Percentiles rank a stretch among this genome's conserved stretches.
Evolutionary conservation across 768 basidiomycete genomes (phyloP).

Genomic region (Xerocomellus chrysenteron): DNA sequence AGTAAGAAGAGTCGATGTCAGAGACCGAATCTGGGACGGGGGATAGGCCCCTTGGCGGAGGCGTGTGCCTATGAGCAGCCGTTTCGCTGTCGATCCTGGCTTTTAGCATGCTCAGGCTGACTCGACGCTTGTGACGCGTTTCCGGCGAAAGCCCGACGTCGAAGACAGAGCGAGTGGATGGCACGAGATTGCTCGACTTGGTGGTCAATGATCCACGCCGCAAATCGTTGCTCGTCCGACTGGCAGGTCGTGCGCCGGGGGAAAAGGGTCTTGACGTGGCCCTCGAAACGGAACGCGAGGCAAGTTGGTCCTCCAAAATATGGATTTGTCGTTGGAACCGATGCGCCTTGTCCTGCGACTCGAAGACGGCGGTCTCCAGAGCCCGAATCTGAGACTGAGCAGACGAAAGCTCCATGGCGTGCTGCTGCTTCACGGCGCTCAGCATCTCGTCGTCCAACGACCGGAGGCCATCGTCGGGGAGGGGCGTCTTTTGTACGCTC

Average conservation of each 20-base stretch:
- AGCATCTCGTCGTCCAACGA: constrained; percentile 77
- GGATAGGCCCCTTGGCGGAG: constrained; percentile 58
- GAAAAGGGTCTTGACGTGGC: constrained; percentile 47
- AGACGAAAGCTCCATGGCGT: constrained; percentile 75
- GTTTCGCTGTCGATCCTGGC: constrained; percentile 85
- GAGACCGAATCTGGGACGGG: constrained; percentile 41
- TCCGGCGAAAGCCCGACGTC: constrained; percentile 72
- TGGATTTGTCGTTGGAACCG: constrained; percentile 65
- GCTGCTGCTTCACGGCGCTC: constrained; percentile 66
- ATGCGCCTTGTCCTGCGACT: constrained; percentile 69
- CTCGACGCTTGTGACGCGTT: constrained; percentile 76
- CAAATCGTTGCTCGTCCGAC: constrained; percentile 39
- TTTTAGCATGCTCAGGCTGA: constrained; percentile 87
- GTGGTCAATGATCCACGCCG: constrained; percentile 37
- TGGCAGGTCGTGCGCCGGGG: constrained; percentile 45
- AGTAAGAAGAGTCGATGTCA: constrained; percentile 15
- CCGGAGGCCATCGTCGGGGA: constrained; percentile 40
- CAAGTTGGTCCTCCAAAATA: constrained; percentile 64
- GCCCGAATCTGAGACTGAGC: constrained; percentile 78
- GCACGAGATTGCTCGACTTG: constrained; percentile 33
- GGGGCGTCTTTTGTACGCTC: constrained; percentile 45
- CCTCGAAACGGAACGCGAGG: constrained; percentile 43
- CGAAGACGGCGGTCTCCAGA: constrained; percentile 70
- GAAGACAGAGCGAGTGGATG: constrained; percentile 55
- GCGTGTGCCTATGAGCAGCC: constrained; percentile 42